Conservation (phyloP, 164 flowering plant genomes). For the Tetrastigma voinierianum region DNA sequence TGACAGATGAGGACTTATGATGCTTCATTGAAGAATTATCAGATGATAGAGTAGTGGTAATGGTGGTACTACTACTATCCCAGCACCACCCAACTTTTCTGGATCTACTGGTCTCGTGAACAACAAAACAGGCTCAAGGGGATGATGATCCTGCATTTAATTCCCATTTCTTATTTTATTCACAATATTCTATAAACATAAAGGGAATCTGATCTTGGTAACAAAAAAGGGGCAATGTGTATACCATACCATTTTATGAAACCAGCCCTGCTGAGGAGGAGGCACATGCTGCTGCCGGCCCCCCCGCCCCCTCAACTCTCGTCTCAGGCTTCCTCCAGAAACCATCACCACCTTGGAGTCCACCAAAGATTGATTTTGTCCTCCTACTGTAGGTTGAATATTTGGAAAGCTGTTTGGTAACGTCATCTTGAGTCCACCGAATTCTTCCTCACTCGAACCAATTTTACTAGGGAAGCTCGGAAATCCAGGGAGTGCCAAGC, state of each 20-base stretch:
- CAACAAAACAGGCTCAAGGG: constrained; percentile 72
- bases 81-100: constrained; percentile 73
- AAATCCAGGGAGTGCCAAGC: constrained; percentile 68
- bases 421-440: constrained; percentile 73
- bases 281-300: constrained; percentile 42
- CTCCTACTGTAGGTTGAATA: constrained; percentile 33
- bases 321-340: constrained; percentile 47
- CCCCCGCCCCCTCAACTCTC: constrained; percentile 67
- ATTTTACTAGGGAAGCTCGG: constrained; percentile 48
- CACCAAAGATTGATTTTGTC: constrained; percentile 34
- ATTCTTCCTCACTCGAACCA: constrained; percentile 85
- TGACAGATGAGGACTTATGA: no score
- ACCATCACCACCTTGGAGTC: constrained; percentile 50
- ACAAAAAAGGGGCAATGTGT: background rate
- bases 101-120: constrained; percentile 83
- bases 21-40: constrained; percentile 33
- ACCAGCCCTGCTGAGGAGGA: constrained; percentile 82
- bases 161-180: background rate
- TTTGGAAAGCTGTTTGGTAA: constrained; percentile 44
- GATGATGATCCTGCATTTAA: constrained; percentile 81
- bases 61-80: no score
- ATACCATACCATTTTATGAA: constrained; percentile 84
- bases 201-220: background rate
- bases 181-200: background rate
- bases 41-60: no score